Conservation (phyloP, 2,329 filamentous ascomycete genomes). For the Aspergillus phoenicis region DNA sequence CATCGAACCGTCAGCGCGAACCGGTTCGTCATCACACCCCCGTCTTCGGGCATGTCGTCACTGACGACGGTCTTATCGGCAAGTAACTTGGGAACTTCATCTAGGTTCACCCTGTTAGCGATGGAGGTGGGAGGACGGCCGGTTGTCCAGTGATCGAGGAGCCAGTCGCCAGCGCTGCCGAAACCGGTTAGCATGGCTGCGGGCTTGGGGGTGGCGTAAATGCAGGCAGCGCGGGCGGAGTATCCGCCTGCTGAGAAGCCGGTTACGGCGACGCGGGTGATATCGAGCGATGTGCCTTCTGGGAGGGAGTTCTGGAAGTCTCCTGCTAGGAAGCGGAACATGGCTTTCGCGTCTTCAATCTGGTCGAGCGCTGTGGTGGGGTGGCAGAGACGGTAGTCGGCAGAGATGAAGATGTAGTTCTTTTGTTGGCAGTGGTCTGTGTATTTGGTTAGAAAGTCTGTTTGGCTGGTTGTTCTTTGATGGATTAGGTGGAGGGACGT, state of each 20-base stretch:
- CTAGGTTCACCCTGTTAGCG: slow-evolving; percentile 18
- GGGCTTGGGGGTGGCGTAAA: slow-evolving; percentile 24
- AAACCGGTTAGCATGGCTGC: slow-evolving; percentile 20
- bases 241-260: slow-evolving; percentile 28
- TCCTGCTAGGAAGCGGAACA: slow-evolving; percentile 19
- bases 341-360: slow-evolving; percentile 23
- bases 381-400: slow-evolving; percentile 28
- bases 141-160: slow-evolving; percentile 25
- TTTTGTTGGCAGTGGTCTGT: slow-evolving; percentile 24
- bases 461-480: background rate
- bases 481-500: background rate
- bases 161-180: slow-evolving; percentile 22
- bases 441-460: background rate
- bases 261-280: slow-evolving; percentile 21
- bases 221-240: slow-evolving; percentile 27
- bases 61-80: slow-evolving; percentile 25
- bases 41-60: slow-evolving; percentile 12
- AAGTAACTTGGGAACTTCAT: slow-evolving; percentile 13
- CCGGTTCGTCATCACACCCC: slow-evolving; percentile 14
- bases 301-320: slow-evolving; percentile 16
- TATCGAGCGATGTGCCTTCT: slow-evolving; percentile 14
- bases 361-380: slow-evolving; percentile 24
- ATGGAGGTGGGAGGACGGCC: slow-evolving; percentile 23
- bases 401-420: slow-evolving; percentile 26
- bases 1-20: slow-evolving; percentile 26